phyloP scores from a whole-genome alignment of 768 basidiomycete genomes.

The Auricularia sp. region DNA sequence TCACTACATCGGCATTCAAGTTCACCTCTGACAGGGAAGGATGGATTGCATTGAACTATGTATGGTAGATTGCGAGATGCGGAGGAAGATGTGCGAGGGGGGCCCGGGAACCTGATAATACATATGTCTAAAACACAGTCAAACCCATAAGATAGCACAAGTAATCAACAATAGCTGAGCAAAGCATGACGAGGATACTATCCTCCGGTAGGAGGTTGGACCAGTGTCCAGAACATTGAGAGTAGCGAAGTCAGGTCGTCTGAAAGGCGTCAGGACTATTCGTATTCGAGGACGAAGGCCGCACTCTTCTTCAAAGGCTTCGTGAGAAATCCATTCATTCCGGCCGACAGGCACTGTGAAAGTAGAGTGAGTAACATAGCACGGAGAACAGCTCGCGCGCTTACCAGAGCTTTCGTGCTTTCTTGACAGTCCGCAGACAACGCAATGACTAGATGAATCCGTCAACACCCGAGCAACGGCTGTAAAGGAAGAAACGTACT shows the following conservation, averaged over 20 bases:
- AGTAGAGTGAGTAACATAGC: background rate
- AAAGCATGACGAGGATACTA: background rate
- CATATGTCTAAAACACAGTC: no score
- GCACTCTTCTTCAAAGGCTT: conserved; percentile 59
- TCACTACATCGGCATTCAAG: no score
- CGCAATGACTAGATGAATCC: conserved; percentile 43
- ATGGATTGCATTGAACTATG: no score
- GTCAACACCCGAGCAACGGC: background rate
- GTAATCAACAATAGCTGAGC: no score
- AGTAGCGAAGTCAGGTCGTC: conserved; percentile 35
- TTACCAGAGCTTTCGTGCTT: conserved; percentile 39
- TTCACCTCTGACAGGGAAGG: no score
- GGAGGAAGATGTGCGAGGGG: no score
- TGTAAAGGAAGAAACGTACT: background rate
- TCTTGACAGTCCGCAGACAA: conserved; percentile 71
- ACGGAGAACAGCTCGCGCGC: background rate
- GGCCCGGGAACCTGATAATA: no score
- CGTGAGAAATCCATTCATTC: conserved; percentile 69
- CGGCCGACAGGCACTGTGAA: conserved; percentile 63
- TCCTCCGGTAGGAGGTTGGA: background rate
- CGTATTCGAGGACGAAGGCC: conserved; percentile 6
- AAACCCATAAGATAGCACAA: no score
- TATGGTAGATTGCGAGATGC: no score
- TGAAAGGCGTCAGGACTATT: conserved; percentile 15
- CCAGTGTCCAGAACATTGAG: background rate